phyloP scores from a whole-genome alignment of 495 filamentous ascomycete species.

The Aspergillus wentii region DNA sequence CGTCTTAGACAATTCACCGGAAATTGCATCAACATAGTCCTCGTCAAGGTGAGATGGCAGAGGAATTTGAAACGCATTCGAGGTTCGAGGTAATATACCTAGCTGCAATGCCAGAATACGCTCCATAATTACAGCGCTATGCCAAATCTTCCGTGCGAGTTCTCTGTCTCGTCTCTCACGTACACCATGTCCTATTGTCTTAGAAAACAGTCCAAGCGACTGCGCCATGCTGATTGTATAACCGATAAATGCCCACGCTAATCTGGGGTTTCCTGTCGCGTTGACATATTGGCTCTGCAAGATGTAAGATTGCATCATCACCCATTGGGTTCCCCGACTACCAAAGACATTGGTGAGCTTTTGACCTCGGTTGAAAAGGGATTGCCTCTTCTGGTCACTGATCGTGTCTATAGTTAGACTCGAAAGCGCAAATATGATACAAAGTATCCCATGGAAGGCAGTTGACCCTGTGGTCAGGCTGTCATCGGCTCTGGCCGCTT shows the following conservation, averaged over 20 bases:
- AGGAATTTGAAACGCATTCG: constrained; percentile 2
- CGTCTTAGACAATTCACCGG: neutral
- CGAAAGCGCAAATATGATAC: constrained; percentile 5
- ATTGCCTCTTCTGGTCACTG: neutral
- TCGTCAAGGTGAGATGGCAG: constrained; percentile 9
- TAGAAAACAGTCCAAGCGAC: constrained; percentile 1
- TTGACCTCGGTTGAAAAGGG: constrained; percentile 6
- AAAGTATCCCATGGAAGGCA: constrained; percentile 6
- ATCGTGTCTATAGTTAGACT: neutral
- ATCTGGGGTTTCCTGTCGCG: constrained; percentile 7
- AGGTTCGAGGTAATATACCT: constrained; percentile 6
- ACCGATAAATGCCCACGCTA: constrained; percentile 8
- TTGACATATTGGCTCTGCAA: constrained; percentile 16
- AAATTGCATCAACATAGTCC: constrained; percentile 11
- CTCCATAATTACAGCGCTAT: constrained; percentile 10
- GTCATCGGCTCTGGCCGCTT: neutral
- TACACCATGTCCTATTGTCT: neutral
- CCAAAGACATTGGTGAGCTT: neutral
- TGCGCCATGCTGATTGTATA: constrained; percentile 8
- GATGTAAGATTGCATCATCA: constrained; percentile 9
- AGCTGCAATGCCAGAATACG: constrained; percentile 10
- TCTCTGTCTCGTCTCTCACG: neutral
- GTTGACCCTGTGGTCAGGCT: neutral
- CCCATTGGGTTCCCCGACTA: neutral
- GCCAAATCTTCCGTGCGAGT: constrained; percentile 12